Percentiles rank a stretch among this genome's conserved stretches.
phyloP scores from a whole-genome alignment of 495 filamentous ascomycete genomes.

The Elaphomyces granulatus region DNA sequence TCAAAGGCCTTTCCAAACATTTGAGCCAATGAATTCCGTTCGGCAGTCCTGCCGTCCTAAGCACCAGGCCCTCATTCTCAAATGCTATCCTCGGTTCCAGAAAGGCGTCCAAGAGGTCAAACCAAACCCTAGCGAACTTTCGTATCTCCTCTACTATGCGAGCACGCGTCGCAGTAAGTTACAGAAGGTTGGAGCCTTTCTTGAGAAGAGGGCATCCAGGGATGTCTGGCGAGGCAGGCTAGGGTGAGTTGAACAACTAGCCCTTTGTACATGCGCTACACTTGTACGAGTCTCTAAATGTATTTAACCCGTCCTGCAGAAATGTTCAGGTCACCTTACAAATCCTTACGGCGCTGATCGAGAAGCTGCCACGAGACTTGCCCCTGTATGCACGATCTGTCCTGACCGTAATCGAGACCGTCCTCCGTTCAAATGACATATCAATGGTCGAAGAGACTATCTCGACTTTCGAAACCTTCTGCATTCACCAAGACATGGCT shows the following conservation, averaged over 20 bases:
- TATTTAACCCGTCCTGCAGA: conserved; percentile 25
- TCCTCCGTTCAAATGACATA: conserved; percentile 68
- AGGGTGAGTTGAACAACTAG: conserved; percentile 47
- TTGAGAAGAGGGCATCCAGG: conserved; percentile 76
- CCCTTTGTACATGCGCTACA: too few species aligned
- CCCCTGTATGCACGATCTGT: conserved; percentile 73
- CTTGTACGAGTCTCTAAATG: too few species aligned
- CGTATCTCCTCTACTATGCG: conserved; percentile 89
- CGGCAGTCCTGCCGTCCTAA: conserved; percentile 64
- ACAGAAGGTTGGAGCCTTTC: conserved; percentile 79
- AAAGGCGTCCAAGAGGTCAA: conserved; percentile 82
- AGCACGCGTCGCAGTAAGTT: conserved; percentile 86
- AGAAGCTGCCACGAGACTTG: conserved; percentile 79
- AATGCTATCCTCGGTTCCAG: conserved; percentile 82
- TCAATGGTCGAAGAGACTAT: conserved; percentile 81
- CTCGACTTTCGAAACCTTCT: conserved; percentile 70
- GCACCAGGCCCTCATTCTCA: conserved; percentile 82
- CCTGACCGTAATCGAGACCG: conserved; percentile 59
- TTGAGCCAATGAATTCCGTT: conserved; percentile 39
- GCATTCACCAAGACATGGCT: conserved; percentile 62
- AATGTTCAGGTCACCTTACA: conserved; percentile 89
- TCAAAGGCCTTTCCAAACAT: too few species aligned
- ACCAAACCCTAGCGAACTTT: conserved; percentile 86
- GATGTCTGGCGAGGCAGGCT: conserved; percentile 72
- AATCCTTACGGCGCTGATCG: conserved; percentile 75